A percentile compares a stretch with the other conserved stretches of the same genome.
These are phyloP conservation scores for Pholiota conissans DNA, from an alignment of 768 basidiomycete genomes.

Conservation along the genomic window DNA sequence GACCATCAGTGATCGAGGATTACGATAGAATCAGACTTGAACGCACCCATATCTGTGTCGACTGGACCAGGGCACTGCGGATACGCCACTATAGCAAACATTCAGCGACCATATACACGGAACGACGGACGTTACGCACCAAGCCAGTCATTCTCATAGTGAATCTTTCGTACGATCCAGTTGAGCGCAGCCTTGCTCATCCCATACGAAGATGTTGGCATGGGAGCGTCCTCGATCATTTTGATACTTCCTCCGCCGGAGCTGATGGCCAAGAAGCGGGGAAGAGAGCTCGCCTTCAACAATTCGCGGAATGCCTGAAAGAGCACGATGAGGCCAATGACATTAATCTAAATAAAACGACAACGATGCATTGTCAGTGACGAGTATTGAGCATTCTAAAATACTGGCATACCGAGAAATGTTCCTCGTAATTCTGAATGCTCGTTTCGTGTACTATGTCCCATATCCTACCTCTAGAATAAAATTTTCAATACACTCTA, in stretches of 20 bases:
- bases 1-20: too few species aligned
- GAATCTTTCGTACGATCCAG: slow-evolving; percentile 1
- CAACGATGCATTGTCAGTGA: too few species aligned
- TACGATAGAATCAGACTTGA: not conserved
- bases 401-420: too few species aligned
- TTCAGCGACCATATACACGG: too few species aligned
- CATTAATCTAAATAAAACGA: too few species aligned
- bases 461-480: too few species aligned
- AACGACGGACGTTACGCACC: too few species aligned
- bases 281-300: not conserved
- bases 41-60: slow-evolving; percentile 7
- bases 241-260: not conserved
- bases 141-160: slow-evolving; percentile 12
- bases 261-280: slow-evolving; percentile 2
- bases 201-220: not conserved
- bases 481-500: too few species aligned
- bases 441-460: too few species aligned
- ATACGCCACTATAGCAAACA: not conserved
- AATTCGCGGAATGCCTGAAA: not conserved
- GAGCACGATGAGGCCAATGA: slow-evolving; percentile 1
- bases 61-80: slow-evolving; percentile 5
- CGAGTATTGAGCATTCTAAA: too few species aligned
- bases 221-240: not conserved
- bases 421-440: too few species aligned
- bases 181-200: slow-evolving; percentile 6